A percentile compares a stretch with the other conserved stretches of the same genome.
Evolutionary conservation across 2,329 filamentous ascomycete genomes (phyloP).

Genomic region (Clonostachys rosea): DNA sequence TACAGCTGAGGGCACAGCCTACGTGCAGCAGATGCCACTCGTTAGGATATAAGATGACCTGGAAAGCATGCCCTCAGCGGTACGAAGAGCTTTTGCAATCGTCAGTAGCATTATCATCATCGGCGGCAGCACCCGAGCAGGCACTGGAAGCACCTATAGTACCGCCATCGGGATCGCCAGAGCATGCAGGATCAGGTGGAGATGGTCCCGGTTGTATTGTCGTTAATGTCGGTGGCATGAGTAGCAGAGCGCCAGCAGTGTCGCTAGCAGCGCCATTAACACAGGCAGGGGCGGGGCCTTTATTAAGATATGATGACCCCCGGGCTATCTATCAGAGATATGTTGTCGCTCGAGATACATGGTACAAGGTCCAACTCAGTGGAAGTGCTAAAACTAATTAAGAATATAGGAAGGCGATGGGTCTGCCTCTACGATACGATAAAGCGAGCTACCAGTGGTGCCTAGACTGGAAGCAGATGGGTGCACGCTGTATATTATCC

Average conservation of each 20-base stretch:
- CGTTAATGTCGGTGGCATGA: not conserved
- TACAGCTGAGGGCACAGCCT: conserved; percentile 1
- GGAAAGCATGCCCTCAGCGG: not conserved
- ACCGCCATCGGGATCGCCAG: not conserved
- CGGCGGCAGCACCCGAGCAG: not conserved
- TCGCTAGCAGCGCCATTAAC: not conserved
- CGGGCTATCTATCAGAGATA: conserved; percentile 11
- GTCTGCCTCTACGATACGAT: conserved; percentile 8
- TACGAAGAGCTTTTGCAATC: not conserved
- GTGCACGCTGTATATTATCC: conserved; percentile 3
- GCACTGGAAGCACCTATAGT: not conserved
- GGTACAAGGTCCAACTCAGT: conserved; percentile 8
- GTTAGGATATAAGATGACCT: conserved; percentile 1
- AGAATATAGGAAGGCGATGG: conserved; percentile 9
- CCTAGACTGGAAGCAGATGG: conserved; percentile 9
- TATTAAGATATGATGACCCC: conserved; percentile 2
- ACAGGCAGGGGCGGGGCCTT: too few relatives aligned
- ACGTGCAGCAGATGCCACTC: conserved; percentile 7
- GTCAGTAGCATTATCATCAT: not conserved
- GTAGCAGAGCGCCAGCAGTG: not conserved
- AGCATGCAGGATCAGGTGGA: not conserved
- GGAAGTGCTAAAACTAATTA: conserved; percentile 10
- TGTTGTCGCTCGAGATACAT: conserved; percentile 7
- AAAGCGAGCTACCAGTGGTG: conserved; percentile 10
- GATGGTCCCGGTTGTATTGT: not conserved